These are phyloP conservation scores for Vitis rupestris DNA, from an alignment of 164 flowering plant species.

Conservation along the genomic window DNA sequence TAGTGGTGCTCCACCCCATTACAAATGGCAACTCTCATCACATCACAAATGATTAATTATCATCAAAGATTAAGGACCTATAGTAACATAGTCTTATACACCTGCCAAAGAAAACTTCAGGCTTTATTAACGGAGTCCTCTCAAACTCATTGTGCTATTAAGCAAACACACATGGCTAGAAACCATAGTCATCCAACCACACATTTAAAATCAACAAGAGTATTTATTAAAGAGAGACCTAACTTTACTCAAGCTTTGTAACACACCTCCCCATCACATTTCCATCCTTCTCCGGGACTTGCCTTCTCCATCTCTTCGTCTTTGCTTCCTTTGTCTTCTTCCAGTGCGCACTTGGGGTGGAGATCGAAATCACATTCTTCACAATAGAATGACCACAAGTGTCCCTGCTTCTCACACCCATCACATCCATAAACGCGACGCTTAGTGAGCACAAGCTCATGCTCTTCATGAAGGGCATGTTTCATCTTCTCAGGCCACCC, in stretches of 20 bases:
- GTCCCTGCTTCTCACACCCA: constrained; percentile 48
- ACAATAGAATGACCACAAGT: constrained; percentile 53
- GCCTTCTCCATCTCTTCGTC: constrained; percentile 14
- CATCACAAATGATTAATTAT: too few relatives aligned
- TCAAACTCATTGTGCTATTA: too few relatives aligned
- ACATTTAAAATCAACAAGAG: too few relatives aligned
- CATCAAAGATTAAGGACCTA: too few relatives aligned
- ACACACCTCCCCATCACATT: constrained; percentile 40
- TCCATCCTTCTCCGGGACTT: constrained; percentile 37
- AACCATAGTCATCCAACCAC: too few relatives aligned
- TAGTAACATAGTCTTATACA: too few relatives aligned
- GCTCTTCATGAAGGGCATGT: constrained; percentile 46
- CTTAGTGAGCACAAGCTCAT: constrained; percentile 49
- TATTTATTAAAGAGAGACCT: not conserved
- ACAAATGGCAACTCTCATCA: too few relatives aligned
- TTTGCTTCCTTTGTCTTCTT: constrained; percentile 16
- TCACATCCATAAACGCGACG: constrained; percentile 37
- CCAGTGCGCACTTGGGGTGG: constrained; percentile 58
- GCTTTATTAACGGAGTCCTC: too few relatives aligned
- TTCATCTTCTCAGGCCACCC: constrained; percentile 73
- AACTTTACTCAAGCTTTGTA: constrained; percentile 10
- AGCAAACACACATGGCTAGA: too few relatives aligned
- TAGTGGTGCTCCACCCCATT: too few relatives aligned
- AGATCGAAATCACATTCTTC: constrained; percentile 57
- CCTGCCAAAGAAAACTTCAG: too few relatives aligned